Conservation (phyloP, 164 flowering plant genomes). For the Umbilicus rupestris region DNA sequence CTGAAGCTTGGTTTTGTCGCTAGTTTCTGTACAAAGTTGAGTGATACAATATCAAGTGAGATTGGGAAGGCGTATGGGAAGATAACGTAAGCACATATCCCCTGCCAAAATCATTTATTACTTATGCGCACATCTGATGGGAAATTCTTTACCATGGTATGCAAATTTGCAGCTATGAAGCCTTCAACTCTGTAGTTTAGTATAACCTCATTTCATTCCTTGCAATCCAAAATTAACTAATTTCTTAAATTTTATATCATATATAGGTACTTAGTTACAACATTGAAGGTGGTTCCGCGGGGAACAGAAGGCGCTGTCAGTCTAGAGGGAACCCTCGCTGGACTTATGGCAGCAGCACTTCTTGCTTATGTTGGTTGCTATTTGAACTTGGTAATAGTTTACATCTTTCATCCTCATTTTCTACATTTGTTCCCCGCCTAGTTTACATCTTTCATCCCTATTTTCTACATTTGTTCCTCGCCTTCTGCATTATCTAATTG, state of each 20-base stretch:
- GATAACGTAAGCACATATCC: conserved; percentile 52
- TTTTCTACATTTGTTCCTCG: background rate
- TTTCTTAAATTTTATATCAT: background rate
- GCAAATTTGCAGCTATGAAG: too few relatives aligned
- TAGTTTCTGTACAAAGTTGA: conserved; percentile 92
- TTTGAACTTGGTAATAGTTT: conserved; percentile 47
- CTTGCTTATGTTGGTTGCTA: conserved; percentile 65
- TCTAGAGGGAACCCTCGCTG: conserved; percentile 89
- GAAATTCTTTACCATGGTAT: background rate
- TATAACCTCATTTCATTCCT: too few relatives aligned
- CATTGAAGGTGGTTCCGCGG: conserved; percentile 78
- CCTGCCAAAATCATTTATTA: background rate
- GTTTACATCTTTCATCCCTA: background rate
- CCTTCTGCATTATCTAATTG: background rate
- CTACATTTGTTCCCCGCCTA: background rate
- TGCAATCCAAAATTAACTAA: background rate
- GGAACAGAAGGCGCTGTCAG: conserved; percentile 99
- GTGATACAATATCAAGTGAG: conserved; percentile 96
- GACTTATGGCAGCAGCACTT: conserved; percentile 60
- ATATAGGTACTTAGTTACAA: conserved; percentile 77
- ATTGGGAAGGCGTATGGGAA: conserved; percentile 93
- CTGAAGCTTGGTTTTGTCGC: conserved; percentile 89
- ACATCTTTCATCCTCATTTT: background rate
- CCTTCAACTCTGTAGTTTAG: background rate
- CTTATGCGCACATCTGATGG: background rate